phyloP scores from a whole-genome alignment of 1,284 basidiomycete species.

The Ganoderma meredithae region DNA sequence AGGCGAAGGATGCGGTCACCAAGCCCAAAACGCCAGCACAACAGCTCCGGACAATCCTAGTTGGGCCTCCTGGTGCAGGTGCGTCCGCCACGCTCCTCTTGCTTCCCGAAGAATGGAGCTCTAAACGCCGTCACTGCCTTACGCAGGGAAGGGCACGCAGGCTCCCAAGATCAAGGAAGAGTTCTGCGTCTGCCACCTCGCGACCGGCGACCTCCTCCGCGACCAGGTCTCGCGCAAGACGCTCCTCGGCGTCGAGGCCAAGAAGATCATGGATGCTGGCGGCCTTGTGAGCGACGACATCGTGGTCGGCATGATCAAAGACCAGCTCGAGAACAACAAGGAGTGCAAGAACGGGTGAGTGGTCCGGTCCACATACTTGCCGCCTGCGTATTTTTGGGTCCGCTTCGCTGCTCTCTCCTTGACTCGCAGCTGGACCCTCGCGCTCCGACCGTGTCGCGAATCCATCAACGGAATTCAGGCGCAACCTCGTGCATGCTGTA shows the following conservation, averaged over 20 bases:
- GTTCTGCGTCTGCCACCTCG: constrained; percentile 97
- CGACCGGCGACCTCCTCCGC: constrained; percentile 98
- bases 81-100: constrained; percentile 40
- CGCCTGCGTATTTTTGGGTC: not conserved
- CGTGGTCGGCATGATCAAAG: constrained; percentile 97
- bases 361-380: constrained; percentile 11
- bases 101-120: not conserved
- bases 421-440: constrained; percentile 1
- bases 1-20: constrained; percentile 55
- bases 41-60: constrained; percentile 88
- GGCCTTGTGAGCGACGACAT: constrained; percentile 96
- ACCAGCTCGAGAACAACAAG: constrained; percentile 94
- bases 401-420: not conserved
- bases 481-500: not conserved
- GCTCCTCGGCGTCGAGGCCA: constrained; percentile 88
- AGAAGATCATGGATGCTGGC: constrained; percentile 98
- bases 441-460: constrained; percentile 12
- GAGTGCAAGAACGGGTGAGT: constrained; percentile 90
- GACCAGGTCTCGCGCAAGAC: constrained; percentile 93
- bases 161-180: constrained; percentile 92
- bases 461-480: not conserved
- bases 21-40: constrained; percentile 71
- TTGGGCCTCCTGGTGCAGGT: constrained; percentile 98
- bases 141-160: constrained; percentile 94
- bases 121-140: not conserved